These are phyloP conservation scores for Aspergillus phoenicis DNA, from an alignment of 2,329 filamentous ascomycete genomes.

Conservation along the genomic window DNA sequence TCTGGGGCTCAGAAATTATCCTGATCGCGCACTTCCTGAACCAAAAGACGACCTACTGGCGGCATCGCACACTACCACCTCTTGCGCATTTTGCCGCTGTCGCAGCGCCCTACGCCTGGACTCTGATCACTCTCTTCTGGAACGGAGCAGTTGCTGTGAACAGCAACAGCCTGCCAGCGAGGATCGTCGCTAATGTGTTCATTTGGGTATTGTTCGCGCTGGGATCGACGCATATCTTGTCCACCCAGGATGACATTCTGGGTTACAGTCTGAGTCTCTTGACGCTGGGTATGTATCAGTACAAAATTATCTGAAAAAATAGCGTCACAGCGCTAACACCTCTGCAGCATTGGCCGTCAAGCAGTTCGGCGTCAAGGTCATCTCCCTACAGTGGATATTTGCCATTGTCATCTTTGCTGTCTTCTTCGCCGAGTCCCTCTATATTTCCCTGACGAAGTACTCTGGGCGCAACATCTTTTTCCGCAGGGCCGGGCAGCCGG, in stretches of 20 bases:
- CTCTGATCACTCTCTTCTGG: slow-evolving; percentile 84
- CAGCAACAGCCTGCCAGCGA: slow-evolving; percentile 65
- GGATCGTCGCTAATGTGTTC: slow-evolving; percentile 82
- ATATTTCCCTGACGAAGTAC: slow-evolving; percentile 39
- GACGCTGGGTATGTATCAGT: slow-evolving; percentile 60
- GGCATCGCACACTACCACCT: slow-evolving; percentile 69
- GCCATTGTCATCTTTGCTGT: slow-evolving; percentile 79
- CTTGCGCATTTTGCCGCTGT: slow-evolving; percentile 77
- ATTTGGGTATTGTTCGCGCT: slow-evolving; percentile 82
- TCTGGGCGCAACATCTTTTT: slow-evolving; percentile 40
- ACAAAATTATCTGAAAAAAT: not conserved
- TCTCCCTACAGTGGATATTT: slow-evolving; percentile 91
- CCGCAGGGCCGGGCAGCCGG: slow-evolving; percentile 35
- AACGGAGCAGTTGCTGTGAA: slow-evolving; percentile 82
- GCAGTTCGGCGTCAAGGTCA: slow-evolving; percentile 71
- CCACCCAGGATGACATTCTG: slow-evolving; percentile 75
- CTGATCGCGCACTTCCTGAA: slow-evolving; percentile 82
- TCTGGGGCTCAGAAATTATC: slow-evolving; percentile 74
- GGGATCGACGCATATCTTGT: slow-evolving; percentile 72
- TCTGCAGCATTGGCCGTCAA: slow-evolving; percentile 67
- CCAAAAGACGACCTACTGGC: slow-evolving; percentile 76
- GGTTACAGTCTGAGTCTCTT: slow-evolving; percentile 77
- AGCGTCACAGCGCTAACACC: not conserved
- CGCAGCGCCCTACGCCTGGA: slow-evolving; percentile 80
- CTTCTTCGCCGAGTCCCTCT: slow-evolving; percentile 69